Conservation (phyloP, 2,329 filamentous ascomycete genomes). For the Lachnum nothofagi region DNA sequence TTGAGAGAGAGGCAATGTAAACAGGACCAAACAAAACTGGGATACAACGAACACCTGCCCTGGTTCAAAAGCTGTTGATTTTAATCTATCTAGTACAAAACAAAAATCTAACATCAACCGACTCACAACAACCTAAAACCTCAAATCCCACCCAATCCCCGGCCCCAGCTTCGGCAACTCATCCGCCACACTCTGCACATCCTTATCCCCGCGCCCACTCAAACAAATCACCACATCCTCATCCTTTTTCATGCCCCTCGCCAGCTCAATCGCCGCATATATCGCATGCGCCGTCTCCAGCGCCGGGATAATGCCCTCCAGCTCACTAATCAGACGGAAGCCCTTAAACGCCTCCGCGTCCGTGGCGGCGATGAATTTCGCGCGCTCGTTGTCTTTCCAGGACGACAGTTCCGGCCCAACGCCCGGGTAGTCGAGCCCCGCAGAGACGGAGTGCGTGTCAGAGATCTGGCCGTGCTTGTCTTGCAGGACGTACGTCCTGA, state of each 20-base stretch:
- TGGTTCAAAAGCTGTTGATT: no score
- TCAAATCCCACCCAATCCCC: constrained; percentile 71
- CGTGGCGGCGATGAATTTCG: constrained; percentile 84
- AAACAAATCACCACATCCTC: constrained; percentile 91
- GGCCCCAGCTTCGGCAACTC: constrained; percentile 85
- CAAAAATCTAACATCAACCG: not conserved
- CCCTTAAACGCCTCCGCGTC: constrained; percentile 85
- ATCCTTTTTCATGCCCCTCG: constrained; percentile 84
- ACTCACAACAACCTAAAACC: constrained; percentile 43
- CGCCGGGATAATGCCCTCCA: constrained; percentile 95
- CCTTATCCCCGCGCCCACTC: constrained; percentile 92
- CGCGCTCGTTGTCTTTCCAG: constrained; percentile 88
- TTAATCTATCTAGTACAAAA: no score
- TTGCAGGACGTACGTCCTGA: constrained; percentile 92
- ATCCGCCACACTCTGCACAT: constrained; percentile 96
- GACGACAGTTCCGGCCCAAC: constrained; percentile 86
- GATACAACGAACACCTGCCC: no score
- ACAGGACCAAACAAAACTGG: not conserved
- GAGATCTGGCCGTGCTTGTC: constrained; percentile 87
- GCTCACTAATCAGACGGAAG: constrained; percentile 77
- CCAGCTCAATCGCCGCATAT: constrained; percentile 80
- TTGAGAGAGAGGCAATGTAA: no score
- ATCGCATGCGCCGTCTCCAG: constrained; percentile 91
- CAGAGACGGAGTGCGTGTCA: constrained; percentile 94
- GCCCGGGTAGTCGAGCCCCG: constrained; percentile 93